Evolutionary conservation across 805 yeast species (phyloP), one percentile per base, ranked within the genome.

Genomic region (Kluyveromyces nonfermentans): DNA sequence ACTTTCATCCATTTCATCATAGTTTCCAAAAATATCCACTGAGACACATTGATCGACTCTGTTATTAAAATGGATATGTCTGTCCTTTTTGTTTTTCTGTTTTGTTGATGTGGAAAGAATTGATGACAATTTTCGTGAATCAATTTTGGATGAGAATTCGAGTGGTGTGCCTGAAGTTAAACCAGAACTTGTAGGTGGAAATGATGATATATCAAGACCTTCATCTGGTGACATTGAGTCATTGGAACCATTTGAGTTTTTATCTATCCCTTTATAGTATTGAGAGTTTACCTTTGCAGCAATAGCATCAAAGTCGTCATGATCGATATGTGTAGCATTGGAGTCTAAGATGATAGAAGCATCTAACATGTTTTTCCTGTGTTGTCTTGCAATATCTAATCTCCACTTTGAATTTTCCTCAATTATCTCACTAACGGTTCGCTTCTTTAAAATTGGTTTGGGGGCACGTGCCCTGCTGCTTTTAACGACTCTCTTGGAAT

Each of bases 11-110:
- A 50, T 55, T 2, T 56, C 57, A 41, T 59, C 56, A 36, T 57
- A 58, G 35, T 66, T 68, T n/a, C 68, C 70, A 35, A 66, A 49
- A 45, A 50, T 54, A 31, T 55, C 39, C 74, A 89, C 60, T 0
- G 95, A 89, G 49, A 85, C 80, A 63, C 98, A 93, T 63, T 93
- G 99, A 61, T 87, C 89, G 28, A 93, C 99, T 43, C 88, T 78
- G 59, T 87, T 94, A 61, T 83, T 93, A 67, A 93, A 93, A 64
- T 89, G 97, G 48, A 93, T 89, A 53, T 77, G 95, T 48, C 94
- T 51, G 41, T 53, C 49, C 28, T 52, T 56, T 44, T 45, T 44
- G 19, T 45, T 30, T 19, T 41, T 42, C 14, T 43, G 33, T 31
- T 40, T 21, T 49, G 41, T 35, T 14, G 50, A 39, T 9, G 53